Base-by-base conservation (phyloP, 2,329 filamentous ascomycete genomes). In the Trichoderma arundinaceum region DNA sequence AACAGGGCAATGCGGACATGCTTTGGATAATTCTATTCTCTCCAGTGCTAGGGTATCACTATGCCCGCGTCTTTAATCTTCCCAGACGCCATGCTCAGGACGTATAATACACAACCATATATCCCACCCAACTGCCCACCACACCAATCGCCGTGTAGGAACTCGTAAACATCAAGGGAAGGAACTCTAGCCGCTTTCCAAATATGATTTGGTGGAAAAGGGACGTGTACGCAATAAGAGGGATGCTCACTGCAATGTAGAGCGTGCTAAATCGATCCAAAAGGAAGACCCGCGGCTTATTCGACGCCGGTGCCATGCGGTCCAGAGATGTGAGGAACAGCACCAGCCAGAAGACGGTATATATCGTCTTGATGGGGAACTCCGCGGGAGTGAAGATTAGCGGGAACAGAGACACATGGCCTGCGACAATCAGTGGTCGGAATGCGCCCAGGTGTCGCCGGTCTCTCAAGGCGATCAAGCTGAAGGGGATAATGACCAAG, bases 81-180 rank as follows among this genome's bases (percentile, higher is more conserved):
- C 32, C 10, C 41, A 28, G 33, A 28, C 41, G 41, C 57, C 22
- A 49, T 53, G 44, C 17, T 74, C 65, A 86, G 39, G 83, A 84
- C 7, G 84, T 82, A 73, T 97, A 94, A 79, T 94, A 98, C 58
- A 98, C 93, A 38, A 96, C 91, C 81, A 94, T 87, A 76, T 97
- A 97, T 9, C 95, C 94, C 46, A 97, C 73, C 94, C 94, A 98
- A 79, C 95, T 98, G 3, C 92, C 93, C 17, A 97, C 88, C 0
- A 98, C 94, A n/a, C 95, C 95, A 66, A 98, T 82, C 4, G 95
- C 95, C 39, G 91, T 92, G 77, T 98, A 99, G 12, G 92, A 91
- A 81, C 94, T 98, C 71, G 90, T 97, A 75, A 98, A 95, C 94
- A 99, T 98, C 71, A 98, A 81, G 32, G 95, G 95, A 63, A 99